Evolutionary conservation across 495 filamentous ascomycete genomes (phyloP), one percentile per base, ranked within the genome.

Genomic region (Penicillium atrosanguineum): DNA sequence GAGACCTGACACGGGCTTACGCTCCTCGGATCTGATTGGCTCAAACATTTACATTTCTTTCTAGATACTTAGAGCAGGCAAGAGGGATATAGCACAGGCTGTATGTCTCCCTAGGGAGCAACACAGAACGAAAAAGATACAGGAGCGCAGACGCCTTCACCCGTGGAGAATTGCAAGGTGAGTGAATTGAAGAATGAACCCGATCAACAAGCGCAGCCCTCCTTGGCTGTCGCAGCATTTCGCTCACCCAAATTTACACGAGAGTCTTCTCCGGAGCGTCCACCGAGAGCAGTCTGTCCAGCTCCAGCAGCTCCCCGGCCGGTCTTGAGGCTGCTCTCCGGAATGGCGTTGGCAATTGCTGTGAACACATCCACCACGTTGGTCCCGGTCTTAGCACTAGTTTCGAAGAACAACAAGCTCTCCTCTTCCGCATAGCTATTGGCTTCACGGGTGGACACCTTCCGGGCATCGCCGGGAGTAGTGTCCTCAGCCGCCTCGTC

Each of bases 291-390:
- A 50, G 72, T 73, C 54, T 78, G 75, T 7, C 80, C 80, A 34
- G 79, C 80, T 25, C 85, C 79, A 23, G 81, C 81, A 18, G 82
- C 72, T 11, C 85, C 87, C 43, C 90, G 83, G 36, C 86, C 80
- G 34, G 87, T 90, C 82, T 97, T 97, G 71, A 97, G 77, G 56
- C 88, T 94, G 55, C 90, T 94, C 74, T 97, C 94, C 1, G 94
- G 93, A 54, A 97, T 97, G 23, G 91, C 90, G 64, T 96, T 95
- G 50, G 93, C 93, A 67, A 97, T 97, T n/a, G 93, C 92, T 42
- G 93, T 96, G 69, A 98, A 98, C 20, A 98, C 94, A 58, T 94
- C 92, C 56, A 87, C 83, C 28, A 98, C 94, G 70, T 96, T 96
- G 57, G 84, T 76, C 11, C 94, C 95, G 3, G 91, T 92, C 83